Conservation (phyloP, 192 early-diverging fungal species). For the Coemansia sp. region DNA sequence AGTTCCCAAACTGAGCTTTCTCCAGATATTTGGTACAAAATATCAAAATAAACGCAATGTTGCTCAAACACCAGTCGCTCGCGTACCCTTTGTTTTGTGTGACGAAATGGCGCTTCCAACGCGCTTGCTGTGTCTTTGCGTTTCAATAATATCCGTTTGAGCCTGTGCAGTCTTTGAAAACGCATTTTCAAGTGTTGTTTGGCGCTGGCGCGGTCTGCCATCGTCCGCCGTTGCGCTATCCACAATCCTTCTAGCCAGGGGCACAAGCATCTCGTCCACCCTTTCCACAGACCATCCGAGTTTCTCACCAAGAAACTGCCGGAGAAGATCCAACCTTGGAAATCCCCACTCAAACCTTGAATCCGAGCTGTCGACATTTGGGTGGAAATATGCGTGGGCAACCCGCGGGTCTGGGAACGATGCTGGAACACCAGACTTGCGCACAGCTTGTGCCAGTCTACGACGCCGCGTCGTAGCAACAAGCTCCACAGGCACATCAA, state of each 20-base stretch:
- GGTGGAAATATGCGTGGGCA: constrained; percentile 75
- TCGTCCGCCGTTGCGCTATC: constrained; percentile 10
- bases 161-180: constrained; percentile 9
- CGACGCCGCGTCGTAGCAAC: constrained; percentile 24
- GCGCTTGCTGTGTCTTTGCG: constrained; percentile 32
- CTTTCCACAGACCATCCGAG: constrained; percentile 48
- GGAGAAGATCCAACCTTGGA: constrained; percentile 54
- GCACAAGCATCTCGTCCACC: constrained; percentile 50
- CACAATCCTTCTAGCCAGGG: constrained; percentile 46
- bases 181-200: constrained; percentile 30
- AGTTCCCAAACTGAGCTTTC: no score
- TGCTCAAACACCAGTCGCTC: background rate
- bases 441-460: constrained; percentile 61
- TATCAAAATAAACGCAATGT: background rate
- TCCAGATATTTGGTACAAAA: no score
- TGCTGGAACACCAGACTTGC: constrained; percentile 66
- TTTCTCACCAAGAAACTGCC: constrained; percentile 49
- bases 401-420: constrained; percentile 81
- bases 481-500: constrained; percentile 37
- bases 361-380: constrained; percentile 59
- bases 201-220: constrained; percentile 2
- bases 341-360: constrained; percentile 43
- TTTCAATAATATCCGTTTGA: background rate
- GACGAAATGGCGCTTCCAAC: constrained; percentile 45
- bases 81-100: constrained; percentile 12